Evolutionary conservation across 371 early-diverging fungal genomes (phyloP), one percentile per base, ranked within the genome.

Genomic region (Mucor indicus): DNA sequence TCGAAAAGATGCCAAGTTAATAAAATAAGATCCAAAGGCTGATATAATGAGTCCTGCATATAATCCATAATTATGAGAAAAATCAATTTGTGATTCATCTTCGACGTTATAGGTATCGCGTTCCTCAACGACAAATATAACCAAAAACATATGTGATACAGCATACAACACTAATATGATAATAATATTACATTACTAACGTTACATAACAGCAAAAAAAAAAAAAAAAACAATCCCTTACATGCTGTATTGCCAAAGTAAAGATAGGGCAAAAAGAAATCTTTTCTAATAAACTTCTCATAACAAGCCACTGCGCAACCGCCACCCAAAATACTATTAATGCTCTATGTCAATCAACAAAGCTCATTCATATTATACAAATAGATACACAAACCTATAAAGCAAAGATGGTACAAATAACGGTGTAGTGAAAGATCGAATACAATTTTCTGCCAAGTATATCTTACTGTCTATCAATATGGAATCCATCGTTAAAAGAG

Each of bases 191-290:
- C 6, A 29, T 29, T 20, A 44, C 12, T 10, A 3, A 12, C 15
- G 7, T 10, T 17, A 17, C 8, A 29, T 29, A 12, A 8, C 6
- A 8, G 6, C 6, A 8, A 29, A 29, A 6, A 29, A 6, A 12
- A 29, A 8, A 29, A 6, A 29, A 29, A 29, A 11, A 41, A 5
- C 13, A n/a, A 7, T 41, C 15, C 23, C 22, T 4, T 53, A 53
- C 53, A 46, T 41, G 47, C 46, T 46, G 53, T 35, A 5, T 40
- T 47, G 25, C 53, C 53, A 29, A 39, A 53, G 29, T 53, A 46
- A 24, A 53, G 40, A 35, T 53, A 53, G 2, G 53, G 47, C n/a
- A 53, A 22, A 33, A 53, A 53, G 16, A 33, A 35, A 17, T 32
- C 27, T n/a, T 40, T 45, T 46, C 47, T 31, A 22, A 20, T 38